These are phyloP conservation scores for Asparagopsis taxiformis DNA, from an alignment of 31 red algal species.

Conservation along the genomic window DNA sequence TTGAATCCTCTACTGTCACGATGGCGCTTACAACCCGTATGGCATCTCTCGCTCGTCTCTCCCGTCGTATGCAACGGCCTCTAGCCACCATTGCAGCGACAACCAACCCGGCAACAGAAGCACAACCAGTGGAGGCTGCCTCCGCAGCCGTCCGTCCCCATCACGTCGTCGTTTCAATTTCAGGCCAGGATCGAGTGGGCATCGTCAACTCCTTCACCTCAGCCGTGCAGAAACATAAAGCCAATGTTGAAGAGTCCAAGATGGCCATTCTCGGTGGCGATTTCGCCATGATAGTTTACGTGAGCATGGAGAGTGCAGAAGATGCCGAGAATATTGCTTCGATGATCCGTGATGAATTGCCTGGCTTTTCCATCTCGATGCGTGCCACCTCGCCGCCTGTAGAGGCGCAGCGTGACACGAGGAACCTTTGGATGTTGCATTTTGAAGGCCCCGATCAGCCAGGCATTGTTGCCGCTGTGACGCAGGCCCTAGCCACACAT, in stretches of 20 bases:
- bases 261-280: slow-evolving; percentile 93
- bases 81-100: background rate
- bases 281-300: slow-evolving; percentile 77
- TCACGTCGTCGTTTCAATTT: slow-evolving; percentile 63
- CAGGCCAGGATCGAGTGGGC: slow-evolving; percentile 73
- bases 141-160: slow-evolving; percentile 31
- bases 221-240: slow-evolving; percentile 37
- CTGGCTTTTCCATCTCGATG: slow-evolving; percentile 58
- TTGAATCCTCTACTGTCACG: too few species aligned
- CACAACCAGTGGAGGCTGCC: too few species aligned
- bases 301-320: slow-evolving; percentile 26
- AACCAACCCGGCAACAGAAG: slow-evolving; percentile 17
- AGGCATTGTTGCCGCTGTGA: slow-evolving; percentile 75
- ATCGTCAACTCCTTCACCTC: slow-evolving; percentile 68
- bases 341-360: slow-evolving; percentile 34
- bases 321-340: slow-evolving; percentile 25
- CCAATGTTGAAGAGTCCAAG: slow-evolving; percentile 81
- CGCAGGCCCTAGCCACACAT: slow-evolving; percentile 56
- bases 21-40: too few species aligned
- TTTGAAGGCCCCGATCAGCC: slow-evolving; percentile 85
- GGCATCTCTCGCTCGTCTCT: too few species aligned
- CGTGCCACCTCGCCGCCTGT: slow-evolving; percentile 32
- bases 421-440: slow-evolving; percentile 44
- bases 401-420: background rate
- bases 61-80: background rate